Conservation (phyloP, 768 basidiomycete genomes). For the Tricholoma hemisulphureum region DNA sequence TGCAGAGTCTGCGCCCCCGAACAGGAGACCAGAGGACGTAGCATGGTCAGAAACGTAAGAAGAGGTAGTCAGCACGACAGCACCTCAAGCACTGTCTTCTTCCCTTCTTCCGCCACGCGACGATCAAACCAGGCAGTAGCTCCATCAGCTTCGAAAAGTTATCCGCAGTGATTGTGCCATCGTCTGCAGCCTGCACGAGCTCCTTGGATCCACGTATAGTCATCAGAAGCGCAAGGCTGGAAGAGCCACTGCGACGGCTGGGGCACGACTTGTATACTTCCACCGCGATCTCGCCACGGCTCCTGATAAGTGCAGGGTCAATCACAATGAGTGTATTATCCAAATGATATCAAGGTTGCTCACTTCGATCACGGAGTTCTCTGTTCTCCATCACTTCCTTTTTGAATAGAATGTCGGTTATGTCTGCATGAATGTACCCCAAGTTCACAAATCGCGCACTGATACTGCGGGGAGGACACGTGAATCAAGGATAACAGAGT, state of each 20-base stretch:
- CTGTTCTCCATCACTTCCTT: too few species aligned
- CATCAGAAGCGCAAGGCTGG: conserved; percentile 19
- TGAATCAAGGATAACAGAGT: too few species aligned
- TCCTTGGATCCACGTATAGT: conserved; percentile 2
- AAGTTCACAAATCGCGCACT: too few species aligned
- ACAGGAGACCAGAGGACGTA: not conserved
- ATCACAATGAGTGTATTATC: conserved; percentile 8
- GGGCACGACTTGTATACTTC: conserved; percentile 18
- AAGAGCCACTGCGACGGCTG: conserved; percentile 23
- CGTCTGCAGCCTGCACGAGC: not conserved
- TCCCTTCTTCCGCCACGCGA: conserved; percentile 3
- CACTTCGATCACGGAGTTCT: too few species aligned
- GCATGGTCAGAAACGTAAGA: not conserved
- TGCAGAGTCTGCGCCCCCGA: too few species aligned
- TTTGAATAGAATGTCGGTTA: too few species aligned
- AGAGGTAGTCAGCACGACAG: not conserved
- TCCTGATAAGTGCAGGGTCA: too few species aligned
- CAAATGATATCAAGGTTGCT: not conserved
- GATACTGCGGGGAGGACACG: too few species aligned
- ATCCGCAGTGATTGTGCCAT: not conserved
- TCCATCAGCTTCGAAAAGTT: conserved; percentile 3
- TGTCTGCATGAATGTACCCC: too few species aligned
- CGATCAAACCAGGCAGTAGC: conserved; percentile 1
- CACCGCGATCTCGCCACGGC: conserved; percentile 6
- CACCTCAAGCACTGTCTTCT: not conserved